These are phyloP conservation scores for Vanilla planifolia DNA, from an alignment of 106 monocot genomes.

Conservation along the genomic window DNA sequence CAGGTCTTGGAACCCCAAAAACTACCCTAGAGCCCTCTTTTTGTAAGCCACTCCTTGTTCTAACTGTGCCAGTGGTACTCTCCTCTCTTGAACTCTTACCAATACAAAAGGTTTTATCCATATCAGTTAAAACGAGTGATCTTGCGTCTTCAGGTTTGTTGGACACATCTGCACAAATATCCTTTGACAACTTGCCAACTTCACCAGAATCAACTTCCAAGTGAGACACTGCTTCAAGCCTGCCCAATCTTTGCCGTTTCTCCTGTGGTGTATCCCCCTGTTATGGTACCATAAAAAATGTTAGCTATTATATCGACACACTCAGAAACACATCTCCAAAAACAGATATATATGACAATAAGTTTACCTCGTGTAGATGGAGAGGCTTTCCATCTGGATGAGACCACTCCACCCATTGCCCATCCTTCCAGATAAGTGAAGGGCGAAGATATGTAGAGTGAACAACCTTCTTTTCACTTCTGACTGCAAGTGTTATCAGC, in stretches of 20 bases:
- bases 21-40: slow-evolving; percentile 79
- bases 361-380: slow-evolving; percentile 44
- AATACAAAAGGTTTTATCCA: slow-evolving; percentile 56
- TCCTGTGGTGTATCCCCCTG: slow-evolving; percentile 83
- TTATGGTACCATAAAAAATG: background rate
- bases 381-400: slow-evolving; percentile 19
- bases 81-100: slow-evolving; percentile 48
- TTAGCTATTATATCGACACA: background rate
- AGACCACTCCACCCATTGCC: slow-evolving; percentile 72
- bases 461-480: slow-evolving; percentile 42
- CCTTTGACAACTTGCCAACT: slow-evolving; percentile 9
- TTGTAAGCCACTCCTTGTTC: slow-evolving; percentile 47
- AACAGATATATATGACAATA: slow-evolving; percentile 4
- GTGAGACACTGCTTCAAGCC: slow-evolving; percentile 17
- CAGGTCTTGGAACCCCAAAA: slow-evolving; percentile 91
- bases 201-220: slow-evolving; percentile 23
- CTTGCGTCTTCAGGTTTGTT: slow-evolving; percentile 32
- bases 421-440: slow-evolving; percentile 86
- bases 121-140: slow-evolving; percentile 41
- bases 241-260: slow-evolving; percentile 61
- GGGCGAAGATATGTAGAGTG: slow-evolving; percentile 76
- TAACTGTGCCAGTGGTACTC: slow-evolving; percentile 24
- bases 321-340: slow-evolving; percentile 1
- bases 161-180: slow-evolving; percentile 13
- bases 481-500: slow-evolving; percentile 29